A percentile compares a stretch with the other conserved stretches of the same genome.
These are phyloP conservation scores for Oryza nivara DNA, from an alignment of 176 grass and related monocot genomes.

Conservation along the genomic window DNA sequence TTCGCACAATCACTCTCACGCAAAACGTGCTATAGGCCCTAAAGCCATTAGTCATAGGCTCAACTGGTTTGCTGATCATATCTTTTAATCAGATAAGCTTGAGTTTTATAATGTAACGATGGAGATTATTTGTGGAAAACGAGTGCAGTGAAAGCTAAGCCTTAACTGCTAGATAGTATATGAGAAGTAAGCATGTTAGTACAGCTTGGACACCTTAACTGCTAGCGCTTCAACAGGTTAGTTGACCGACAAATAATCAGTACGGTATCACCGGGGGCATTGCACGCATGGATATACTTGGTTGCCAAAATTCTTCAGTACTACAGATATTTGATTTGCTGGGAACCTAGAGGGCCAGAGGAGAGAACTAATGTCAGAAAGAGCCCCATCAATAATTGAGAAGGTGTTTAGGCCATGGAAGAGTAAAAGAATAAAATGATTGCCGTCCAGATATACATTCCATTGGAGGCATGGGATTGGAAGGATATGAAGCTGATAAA, in stretches of 20 bases:
- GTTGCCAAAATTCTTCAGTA: background rate
- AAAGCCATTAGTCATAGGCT: background rate
- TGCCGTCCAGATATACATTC: conserved; percentile 35
- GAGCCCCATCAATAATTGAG: conserved; percentile 30
- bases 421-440: conserved; percentile 42
- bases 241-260: background rate
- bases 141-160: background rate
- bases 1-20: background rate
- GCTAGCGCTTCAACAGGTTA: background rate
- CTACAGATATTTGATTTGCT: background rate
- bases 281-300: background rate
- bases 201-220: background rate
- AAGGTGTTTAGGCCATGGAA: background rate
- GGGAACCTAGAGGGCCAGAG: background rate
- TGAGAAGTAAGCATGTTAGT: background rate
- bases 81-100: background rate
- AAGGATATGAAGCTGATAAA: conserved; percentile 22
- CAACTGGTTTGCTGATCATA: background rate
- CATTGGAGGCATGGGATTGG: background rate
- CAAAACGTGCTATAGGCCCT: background rate
- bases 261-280: background rate
- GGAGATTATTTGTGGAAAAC: background rate
- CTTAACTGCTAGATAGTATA: background rate
- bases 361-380: background rate
- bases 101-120: background rate